Percentiles rank a stretch among this genome's conserved stretches.
Evolutionary conservation across 371 early-diverging fungal species (phyloP).

Genomic region (Zopfochytrium polystomum): DNA sequence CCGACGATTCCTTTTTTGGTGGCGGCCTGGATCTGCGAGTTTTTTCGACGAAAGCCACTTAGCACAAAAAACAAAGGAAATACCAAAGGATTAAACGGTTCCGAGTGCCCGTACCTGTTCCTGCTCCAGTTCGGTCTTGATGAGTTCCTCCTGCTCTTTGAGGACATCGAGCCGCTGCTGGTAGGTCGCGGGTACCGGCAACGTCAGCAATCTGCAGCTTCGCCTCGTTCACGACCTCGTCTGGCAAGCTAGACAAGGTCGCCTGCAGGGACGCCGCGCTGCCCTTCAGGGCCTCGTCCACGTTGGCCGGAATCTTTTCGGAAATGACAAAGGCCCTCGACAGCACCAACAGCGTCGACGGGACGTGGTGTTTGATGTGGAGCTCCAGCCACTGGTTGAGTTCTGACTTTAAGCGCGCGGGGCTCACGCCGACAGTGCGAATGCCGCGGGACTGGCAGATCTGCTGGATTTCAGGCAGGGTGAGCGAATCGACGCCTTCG

Average conservation of each 20-base stretch:
- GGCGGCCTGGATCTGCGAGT: slow-evolving; percentile 11
- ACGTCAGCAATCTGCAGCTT: slow-evolving; percentile 80
- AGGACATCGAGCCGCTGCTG: slow-evolving; percentile 90
- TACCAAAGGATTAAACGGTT: neutral
- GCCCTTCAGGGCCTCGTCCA: slow-evolving; percentile 41
- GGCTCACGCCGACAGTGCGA: slow-evolving; percentile 77
- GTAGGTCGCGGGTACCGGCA: slow-evolving; percentile 82
- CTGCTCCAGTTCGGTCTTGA: slow-evolving; percentile 77
- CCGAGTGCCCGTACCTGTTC: slow-evolving; percentile 33
- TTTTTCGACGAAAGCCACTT: neutral
- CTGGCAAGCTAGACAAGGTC: slow-evolving; percentile 88
- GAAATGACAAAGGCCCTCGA: slow-evolving; percentile 84
- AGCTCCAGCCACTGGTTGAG: slow-evolving; percentile 91
- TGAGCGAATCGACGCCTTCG: slow-evolving; percentile 88
- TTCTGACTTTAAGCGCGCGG: slow-evolving; percentile 81
- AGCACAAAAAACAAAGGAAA: neutral
- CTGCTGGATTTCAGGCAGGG: slow-evolving; percentile 78
- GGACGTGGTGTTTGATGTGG: slow-evolving; percentile 86
- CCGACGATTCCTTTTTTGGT: slow-evolving; percentile 4
- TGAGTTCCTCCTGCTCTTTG: slow-evolving; percentile 92
- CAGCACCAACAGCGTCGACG: slow-evolving; percentile 86
- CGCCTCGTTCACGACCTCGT: slow-evolving; percentile 65
- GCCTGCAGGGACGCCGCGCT: slow-evolving; percentile 84
- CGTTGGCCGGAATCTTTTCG: slow-evolving; percentile 60
- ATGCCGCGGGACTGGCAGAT: slow-evolving; percentile 93